These are phyloP conservation scores for Tulasnella sp. DNA, from an alignment of 768 basidiomycete species.

Conservation along the genomic window DNA sequence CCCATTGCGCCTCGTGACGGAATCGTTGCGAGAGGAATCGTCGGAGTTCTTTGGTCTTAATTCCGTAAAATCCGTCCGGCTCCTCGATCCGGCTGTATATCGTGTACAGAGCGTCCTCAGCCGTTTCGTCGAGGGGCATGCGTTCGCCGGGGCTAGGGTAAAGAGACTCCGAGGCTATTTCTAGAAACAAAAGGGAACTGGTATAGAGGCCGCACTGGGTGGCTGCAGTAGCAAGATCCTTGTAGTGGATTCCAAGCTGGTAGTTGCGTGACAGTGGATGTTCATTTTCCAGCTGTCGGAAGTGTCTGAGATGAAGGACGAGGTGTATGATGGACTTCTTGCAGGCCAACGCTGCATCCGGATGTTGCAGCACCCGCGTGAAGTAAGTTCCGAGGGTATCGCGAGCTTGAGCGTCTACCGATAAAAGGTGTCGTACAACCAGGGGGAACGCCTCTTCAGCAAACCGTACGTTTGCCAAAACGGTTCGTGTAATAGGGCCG, in stretches of 20 bases:
- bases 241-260: slow-evolving; percentile 73
- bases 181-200: slow-evolving; percentile 80
- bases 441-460: slow-evolving; percentile 60
- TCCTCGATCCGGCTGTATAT: slow-evolving; percentile 95
- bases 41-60: slow-evolving; percentile 63
- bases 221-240: slow-evolving; percentile 58
- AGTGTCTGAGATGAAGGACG: slow-evolving; percentile 69
- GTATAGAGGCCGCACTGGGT: slow-evolving; percentile 74
- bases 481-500: slow-evolving; percentile 47
- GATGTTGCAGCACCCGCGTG: slow-evolving; percentile 36
- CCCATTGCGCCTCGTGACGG: slow-evolving; percentile 89
- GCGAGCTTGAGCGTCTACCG: slow-evolving; percentile 19
- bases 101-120: slow-evolving; percentile 57
- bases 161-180: slow-evolving; percentile 46
- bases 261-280: slow-evolving; percentile 46
- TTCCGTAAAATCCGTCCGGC: slow-evolving; percentile 96
- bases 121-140: slow-evolving; percentile 19
- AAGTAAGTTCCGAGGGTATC: slow-evolving; percentile 41
- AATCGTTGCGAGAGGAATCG: slow-evolving; percentile 72
- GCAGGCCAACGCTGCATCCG: slow-evolving; percentile 31
- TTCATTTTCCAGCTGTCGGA: slow-evolving; percentile 30
- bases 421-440: slow-evolving; percentile 57
- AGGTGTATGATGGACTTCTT: slow-evolving; percentile 55
- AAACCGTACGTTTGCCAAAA: slow-evolving; percentile 43
- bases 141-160: neutral